Conservation (phyloP, 768 basidiomycete genomes). For the Leucosporidium yakuticum region DNA sequence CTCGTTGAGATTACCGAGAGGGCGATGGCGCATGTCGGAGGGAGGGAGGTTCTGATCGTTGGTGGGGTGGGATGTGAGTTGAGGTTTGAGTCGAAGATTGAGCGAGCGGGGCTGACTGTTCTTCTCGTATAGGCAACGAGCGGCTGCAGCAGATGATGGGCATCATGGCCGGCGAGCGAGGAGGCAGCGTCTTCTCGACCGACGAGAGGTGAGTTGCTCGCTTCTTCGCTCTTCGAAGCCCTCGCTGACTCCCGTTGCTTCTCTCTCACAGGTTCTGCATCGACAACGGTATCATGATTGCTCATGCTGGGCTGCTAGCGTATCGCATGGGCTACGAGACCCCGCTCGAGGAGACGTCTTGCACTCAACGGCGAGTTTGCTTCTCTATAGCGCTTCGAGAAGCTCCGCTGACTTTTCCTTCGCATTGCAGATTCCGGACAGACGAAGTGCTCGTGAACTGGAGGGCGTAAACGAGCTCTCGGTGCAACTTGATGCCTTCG, state of each 20-base stretch:
- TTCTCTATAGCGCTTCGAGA: not conserved
- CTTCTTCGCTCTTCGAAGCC: not conserved
- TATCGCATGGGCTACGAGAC: slow-evolving; percentile 85
- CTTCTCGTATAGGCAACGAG: slow-evolving; percentile 62
- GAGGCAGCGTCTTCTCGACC: slow-evolving; percentile 84
- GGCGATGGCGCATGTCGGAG: slow-evolving; percentile 97
- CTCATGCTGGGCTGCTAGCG: slow-evolving; percentile 87
- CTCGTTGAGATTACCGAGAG: slow-evolving; percentile 97
- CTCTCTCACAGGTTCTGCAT: slow-evolving; percentile 78
- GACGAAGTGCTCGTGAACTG: slow-evolving; percentile 89
- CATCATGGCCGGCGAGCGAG: slow-evolving; percentile 86
- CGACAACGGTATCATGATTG: slow-evolving; percentile 99
- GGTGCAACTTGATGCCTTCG: too few relatives aligned
- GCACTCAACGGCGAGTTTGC: slow-evolving; percentile 71
- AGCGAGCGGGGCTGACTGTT: not conserved
- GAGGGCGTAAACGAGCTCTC: slow-evolving; percentile 39
- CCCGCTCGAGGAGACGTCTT: slow-evolving; percentile 68
- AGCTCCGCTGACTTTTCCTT: not conserved
- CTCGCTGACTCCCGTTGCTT: not conserved
- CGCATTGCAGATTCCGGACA: slow-evolving; percentile 67
- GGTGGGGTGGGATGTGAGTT: slow-evolving; percentile 98
- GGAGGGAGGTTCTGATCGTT: slow-evolving; percentile 91
- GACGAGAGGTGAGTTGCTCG: slow-evolving; percentile 69
- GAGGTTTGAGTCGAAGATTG: not conserved
- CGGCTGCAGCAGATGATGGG: slow-evolving; percentile 98